Evolutionary conservation across 1,139 yeast genomes (phyloP), one percentile per base, ranked within the genome.

Genomic region (Candida sp.): DNA sequence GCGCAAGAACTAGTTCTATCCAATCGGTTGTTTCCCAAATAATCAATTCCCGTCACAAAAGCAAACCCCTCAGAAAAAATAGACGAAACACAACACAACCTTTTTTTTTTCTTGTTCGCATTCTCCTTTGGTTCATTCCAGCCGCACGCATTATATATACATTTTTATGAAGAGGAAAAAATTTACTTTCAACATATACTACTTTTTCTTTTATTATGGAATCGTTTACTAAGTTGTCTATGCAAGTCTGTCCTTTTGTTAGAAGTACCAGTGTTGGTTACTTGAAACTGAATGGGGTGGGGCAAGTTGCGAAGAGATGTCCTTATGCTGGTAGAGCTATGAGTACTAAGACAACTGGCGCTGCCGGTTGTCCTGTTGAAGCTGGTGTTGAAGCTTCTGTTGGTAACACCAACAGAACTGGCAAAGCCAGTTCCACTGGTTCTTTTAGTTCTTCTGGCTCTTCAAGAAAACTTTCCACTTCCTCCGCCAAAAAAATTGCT

Each of bases 221-320:
- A 63, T 69, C 89, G 21, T 66, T 88, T 45, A 82, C 91, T 38
- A 84, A 84, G 55, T 86, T 84, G 52, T 87, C 96, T 25, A 77
- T 84, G 73, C 78, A 75, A 54, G 81, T 86, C 45, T 91, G 98
- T 62, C 97, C 97, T 22, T 91, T 88, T 63, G 82, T 91, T 58
- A 82, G 82, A 63, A 76, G 88, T 27, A 74, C 86, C 30, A 75
- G 91, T 8, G 69, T 83, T 30, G 74, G 79, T 46, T 77, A 87
- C 35, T 69, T 84, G 60, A 79, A 84, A 54, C 75, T 79, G 34
- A 57, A 66, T 43, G 81, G 82, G 52, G 97, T 96, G 44, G 68
- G 79, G 39, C 79, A 77, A 51, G 34, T 32, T n/a, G 34, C 34
- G 2, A 6, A 32, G 3, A 32, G 34, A 12, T 91, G 97, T 66